A percentile compares a stretch with the other conserved stretches of the same genome.
Conservation (phyloP, 495 filamentous ascomycete genomes). For the Pyronema omphalodes region DNA sequence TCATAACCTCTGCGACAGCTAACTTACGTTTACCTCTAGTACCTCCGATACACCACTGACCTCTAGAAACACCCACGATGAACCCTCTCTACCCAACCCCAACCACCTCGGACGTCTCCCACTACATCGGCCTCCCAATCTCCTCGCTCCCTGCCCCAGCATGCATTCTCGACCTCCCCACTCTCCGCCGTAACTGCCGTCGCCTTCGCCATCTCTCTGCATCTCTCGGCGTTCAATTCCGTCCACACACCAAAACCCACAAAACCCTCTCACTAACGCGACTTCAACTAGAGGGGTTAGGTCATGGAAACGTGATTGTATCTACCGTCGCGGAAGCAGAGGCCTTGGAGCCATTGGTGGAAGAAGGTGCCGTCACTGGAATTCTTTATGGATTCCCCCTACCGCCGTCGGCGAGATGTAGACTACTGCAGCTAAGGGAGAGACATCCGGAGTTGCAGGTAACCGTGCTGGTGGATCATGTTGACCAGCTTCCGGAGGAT, state of each 20-base stretch:
- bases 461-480: slow-evolving; percentile 56
- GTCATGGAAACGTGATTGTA: slow-evolving; percentile 36
- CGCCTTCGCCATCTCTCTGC: slow-evolving; percentile 50
- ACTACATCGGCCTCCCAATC: slow-evolving; percentile 45
- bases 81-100: background rate
- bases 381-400: slow-evolving; percentile 63
- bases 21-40: no score
- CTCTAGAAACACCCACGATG: background rate
- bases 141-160: slow-evolving; percentile 45
- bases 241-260: slow-evolving; percentile 75
- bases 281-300: slow-evolving; percentile 47
- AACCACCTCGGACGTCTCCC: slow-evolving; percentile 1
- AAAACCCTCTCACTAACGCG: slow-evolving; percentile 63
- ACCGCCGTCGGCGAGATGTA: slow-evolving; percentile 38
- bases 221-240: slow-evolving; percentile 44
- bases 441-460: slow-evolving; percentile 36
- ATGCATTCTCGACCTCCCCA: slow-evolving; percentile 49
- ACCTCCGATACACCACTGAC: no score
- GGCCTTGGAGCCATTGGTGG: slow-evolving; percentile 36
- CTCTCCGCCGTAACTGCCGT: slow-evolving; percentile 49
- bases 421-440: slow-evolving; percentile 36
- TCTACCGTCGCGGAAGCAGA: slow-evolving; percentile 67
- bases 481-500: slow-evolving; percentile 36
- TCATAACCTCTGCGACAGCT: no score
- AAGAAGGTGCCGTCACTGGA: slow-evolving; percentile 23